Evolutionary conservation across 108 stramenopile genomes (phyloP).

Genomic region (Discostella pseudostelligera): DNA sequence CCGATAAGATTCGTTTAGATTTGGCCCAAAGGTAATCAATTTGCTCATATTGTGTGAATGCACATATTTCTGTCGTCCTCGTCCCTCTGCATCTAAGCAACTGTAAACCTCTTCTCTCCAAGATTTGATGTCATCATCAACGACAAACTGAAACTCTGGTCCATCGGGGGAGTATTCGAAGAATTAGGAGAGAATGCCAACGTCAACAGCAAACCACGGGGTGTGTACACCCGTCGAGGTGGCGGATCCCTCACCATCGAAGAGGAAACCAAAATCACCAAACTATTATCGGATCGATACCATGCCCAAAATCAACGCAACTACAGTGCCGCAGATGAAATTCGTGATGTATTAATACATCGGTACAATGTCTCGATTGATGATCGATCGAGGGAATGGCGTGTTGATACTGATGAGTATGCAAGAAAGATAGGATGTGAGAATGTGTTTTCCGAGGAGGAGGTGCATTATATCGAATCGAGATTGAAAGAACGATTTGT

Average conservation of each 20-base stretch:
- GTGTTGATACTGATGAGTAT: conserved; percentile 37
- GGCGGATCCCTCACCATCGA: conserved; percentile 46
- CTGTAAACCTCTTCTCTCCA: no score
- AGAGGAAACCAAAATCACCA: conserved; percentile 27
- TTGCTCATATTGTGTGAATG: no score
- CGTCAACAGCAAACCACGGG: conserved; percentile 4
- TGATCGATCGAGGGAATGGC: conserved; percentile 46
- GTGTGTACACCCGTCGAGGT: conserved; percentile 38
- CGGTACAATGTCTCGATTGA: conserved; percentile 42
- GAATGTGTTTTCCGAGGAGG: conserved; percentile 13
- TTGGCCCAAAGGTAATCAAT: conserved; percentile 28
- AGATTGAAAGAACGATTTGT: conserved; percentile 13
- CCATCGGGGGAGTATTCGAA: conserved; percentile 53
- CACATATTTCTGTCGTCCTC: no score
- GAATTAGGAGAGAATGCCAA: conserved; percentile 10
- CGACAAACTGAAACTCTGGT: conserved; percentile 54
- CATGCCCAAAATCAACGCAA: conserved; percentile 37
- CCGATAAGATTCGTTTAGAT: conserved; percentile 57
- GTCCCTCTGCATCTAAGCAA: no score
- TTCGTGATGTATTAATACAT: conserved; percentile 35
- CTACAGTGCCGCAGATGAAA: conserved; percentile 44
- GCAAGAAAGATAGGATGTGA: not conserved
- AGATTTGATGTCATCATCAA: conserved; percentile 51
- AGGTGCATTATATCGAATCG: conserved; percentile 12
- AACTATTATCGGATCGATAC: conserved; percentile 36